Evolutionary conservation across 2,329 filamentous ascomycete species (phyloP), one percentile per base, ranked within the genome.

Genomic region (Ramularia endophylla): DNA sequence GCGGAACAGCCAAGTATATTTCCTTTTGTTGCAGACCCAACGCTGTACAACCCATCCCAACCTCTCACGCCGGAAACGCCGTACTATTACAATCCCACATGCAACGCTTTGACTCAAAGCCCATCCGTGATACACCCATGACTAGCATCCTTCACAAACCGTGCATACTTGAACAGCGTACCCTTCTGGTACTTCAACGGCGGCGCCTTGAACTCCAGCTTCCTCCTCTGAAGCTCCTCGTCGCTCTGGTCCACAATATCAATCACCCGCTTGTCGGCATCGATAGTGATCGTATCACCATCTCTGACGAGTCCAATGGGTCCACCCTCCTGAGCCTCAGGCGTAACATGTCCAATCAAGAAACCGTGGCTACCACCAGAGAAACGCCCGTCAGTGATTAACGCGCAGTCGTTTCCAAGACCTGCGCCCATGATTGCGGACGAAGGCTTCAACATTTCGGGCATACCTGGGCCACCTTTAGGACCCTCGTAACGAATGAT

Each of bases 301-400:
- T 94, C 82, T 54, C 76, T 64, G n/a, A 92, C 83, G 8, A 94
- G 73, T 11, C 78, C 87, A 48, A 94, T 92, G 2, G 87, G 87
- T 0, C 87, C 87, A 36, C 87, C 87, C 51, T 85, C 85, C 60
- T 86, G 82, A 7, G 87, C 87, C 68, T 94, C 87, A 18, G 87
- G 87, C 29, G 89, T 86, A 48, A 94, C 84, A 66, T 92, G 86
- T 1, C 86, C 86, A 56, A 92, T 90, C 53, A 92, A 70, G 75
- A 92, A 92, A 28, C 86, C 86, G 74, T 92, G 86, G 47, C 78
- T 84, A 38, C 85, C 87, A 43, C 87, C 87, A 7, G 79, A 84
- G 72, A 87, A 89, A 28, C 85, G 78, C 0, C 80, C 80, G 55
- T 88, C 83, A 2, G 83, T 86, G 46, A 87, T 73, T 34, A 87